Conservation (phyloP, 208 protist species). For the Polymyxa betae region DNA sequence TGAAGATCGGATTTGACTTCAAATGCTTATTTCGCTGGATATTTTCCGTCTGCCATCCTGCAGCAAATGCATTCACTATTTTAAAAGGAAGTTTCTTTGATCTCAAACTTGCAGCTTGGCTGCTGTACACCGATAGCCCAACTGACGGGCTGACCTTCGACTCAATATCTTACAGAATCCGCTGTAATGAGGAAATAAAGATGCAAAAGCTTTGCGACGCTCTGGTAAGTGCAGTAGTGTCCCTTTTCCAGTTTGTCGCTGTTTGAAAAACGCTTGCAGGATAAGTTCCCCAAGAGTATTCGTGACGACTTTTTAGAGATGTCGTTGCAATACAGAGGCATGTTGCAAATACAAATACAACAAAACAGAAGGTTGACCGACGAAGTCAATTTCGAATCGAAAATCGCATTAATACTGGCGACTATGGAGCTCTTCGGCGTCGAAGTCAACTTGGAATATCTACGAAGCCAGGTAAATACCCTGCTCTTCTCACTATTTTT, state of each 20-base stretch:
- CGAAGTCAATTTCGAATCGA: not conserved
- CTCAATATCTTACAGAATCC: not conserved
- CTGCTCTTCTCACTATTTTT: not conserved
- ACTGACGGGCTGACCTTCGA: not conserved
- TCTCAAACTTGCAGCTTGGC: constrained; percentile 1
- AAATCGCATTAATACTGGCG: not conserved
- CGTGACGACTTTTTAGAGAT: not conserved
- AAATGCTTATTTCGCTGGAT: too few relatives aligned
- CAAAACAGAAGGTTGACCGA: too few relatives aligned
- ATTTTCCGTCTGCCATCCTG: too few relatives aligned
- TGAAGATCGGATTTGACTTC: too few relatives aligned
- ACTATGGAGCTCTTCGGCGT: not conserved
- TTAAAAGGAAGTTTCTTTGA: not conserved
- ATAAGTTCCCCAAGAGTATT: not conserved
- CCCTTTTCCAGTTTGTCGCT: not conserved
- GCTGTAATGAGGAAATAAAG: too few relatives aligned
- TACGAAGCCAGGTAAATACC: not conserved
- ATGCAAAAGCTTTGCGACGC: not conserved
- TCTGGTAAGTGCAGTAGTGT: not conserved
- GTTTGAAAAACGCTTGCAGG: not conserved
- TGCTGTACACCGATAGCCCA: not conserved
- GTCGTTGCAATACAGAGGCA: not conserved
- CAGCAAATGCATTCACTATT: too few relatives aligned
- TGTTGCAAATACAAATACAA: too few relatives aligned
- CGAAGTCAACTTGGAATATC: not conserved